A percentile compares a stretch with the other conserved stretches of the same genome.
phyloP scores from a whole-genome alignment of 495 filamentous ascomycete species.

The Articulospora tetracladia region DNA sequence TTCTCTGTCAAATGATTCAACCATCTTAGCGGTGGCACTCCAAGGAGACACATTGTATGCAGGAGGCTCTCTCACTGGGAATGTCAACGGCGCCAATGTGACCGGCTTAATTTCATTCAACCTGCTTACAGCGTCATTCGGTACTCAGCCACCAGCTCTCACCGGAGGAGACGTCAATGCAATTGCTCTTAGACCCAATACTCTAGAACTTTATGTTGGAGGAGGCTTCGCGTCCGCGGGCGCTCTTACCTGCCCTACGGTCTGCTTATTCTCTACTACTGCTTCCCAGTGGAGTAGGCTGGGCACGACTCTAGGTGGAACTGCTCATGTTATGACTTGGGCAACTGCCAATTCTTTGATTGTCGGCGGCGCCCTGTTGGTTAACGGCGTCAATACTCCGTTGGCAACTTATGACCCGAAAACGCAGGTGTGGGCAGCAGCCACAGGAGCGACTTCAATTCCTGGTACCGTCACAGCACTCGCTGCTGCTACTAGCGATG shows the following conservation, averaged over 20 bases:
- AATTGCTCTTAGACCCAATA: slow-evolving; percentile 68
- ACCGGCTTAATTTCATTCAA: slow-evolving; percentile 80
- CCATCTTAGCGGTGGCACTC: slow-evolving; percentile 67
- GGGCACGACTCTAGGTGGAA: slow-evolving; percentile 64
- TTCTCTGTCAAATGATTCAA: slow-evolving; percentile 67
- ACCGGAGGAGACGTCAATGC: slow-evolving; percentile 65
- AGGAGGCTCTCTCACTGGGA: slow-evolving; percentile 75
- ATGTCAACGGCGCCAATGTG: slow-evolving; percentile 53
- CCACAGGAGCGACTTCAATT: slow-evolving; percentile 60
- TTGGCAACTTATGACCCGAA: slow-evolving; percentile 72
- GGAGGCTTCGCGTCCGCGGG: slow-evolving; percentile 80
- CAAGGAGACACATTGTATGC: slow-evolving; percentile 70
- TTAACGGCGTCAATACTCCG: slow-evolving; percentile 54
- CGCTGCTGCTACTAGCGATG: slow-evolving; percentile 62
- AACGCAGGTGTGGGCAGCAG: slow-evolving; percentile 57
- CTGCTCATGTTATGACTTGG: slow-evolving; percentile 72
- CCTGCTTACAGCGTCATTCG: slow-evolving; percentile 56
- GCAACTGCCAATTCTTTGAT: slow-evolving; percentile 61
- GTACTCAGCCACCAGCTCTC: slow-evolving; percentile 67
- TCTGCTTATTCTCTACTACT: slow-evolving; percentile 72
- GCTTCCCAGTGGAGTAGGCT: slow-evolving; percentile 73
- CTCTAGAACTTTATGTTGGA: slow-evolving; percentile 76
- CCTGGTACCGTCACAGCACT: slow-evolving; percentile 78
- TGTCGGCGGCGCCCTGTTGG: slow-evolving; percentile 69
- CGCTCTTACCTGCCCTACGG: slow-evolving; percentile 71